phyloP scores from a whole-genome alignment of 169 alveolate genomes.

The Plasmodium sp. region DNA sequence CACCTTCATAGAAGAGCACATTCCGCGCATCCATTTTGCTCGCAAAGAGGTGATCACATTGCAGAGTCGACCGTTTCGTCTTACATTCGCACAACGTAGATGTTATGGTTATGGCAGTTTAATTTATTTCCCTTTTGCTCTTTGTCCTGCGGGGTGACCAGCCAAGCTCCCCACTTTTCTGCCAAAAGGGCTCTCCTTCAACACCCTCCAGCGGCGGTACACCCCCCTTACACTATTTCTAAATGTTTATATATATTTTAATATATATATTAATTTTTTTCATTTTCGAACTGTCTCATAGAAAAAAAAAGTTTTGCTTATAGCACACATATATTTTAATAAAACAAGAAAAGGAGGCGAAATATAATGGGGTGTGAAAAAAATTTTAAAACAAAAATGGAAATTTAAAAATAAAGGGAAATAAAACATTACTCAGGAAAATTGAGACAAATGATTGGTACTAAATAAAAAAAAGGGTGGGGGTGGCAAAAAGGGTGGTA shows the following conservation, averaged over 20 bases:
- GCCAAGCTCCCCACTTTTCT: neutral
- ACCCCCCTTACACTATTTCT: neutral
- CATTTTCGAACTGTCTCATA: conserved; percentile 33
- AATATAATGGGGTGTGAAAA: neutral
- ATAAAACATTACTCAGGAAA: conserved; percentile 43
- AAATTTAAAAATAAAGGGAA: conserved; percentile 25
- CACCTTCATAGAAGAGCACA: neutral
- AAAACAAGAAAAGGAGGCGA: conserved; percentile 4
- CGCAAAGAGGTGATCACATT: neutral
- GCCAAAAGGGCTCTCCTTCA: neutral
- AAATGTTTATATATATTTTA: neutral
- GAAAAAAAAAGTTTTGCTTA: conserved; percentile 13
- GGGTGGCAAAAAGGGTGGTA: neutral
- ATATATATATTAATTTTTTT: conserved; percentile 24
- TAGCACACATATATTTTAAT: conserved; percentile 33
- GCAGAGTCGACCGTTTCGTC: neutral
- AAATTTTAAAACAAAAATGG: conserved; percentile 31
- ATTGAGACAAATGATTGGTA: conserved; percentile 25
- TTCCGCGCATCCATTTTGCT: neutral
- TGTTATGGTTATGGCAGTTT: neutral
- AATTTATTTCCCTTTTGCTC: neutral
- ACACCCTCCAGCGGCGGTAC: neutral
- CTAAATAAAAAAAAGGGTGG: neutral
- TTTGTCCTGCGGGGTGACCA: neutral
- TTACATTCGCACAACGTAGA: neutral